These are phyloP conservation scores for Diaporthe longicolla DNA, from an alignment of 2,329 filamentous ascomycete species.

Conservation along the genomic window DNA sequence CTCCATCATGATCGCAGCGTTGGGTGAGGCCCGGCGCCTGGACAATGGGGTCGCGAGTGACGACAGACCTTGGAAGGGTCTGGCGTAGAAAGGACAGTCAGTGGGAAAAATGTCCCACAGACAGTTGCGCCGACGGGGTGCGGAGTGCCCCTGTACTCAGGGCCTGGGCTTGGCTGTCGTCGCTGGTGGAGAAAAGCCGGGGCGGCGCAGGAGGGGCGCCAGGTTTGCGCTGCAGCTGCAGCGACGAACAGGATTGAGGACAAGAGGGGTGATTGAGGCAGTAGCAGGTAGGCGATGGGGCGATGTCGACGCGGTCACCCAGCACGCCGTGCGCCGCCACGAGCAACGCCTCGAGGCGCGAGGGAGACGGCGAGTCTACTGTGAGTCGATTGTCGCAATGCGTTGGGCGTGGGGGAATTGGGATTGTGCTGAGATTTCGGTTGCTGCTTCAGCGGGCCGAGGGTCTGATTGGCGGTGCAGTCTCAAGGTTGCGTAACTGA, in stretches of 20 bases:
- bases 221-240: constrained; percentile 6
- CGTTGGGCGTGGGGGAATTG: constrained; percentile 13
- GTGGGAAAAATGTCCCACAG: not conserved
- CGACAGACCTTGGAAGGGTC: not conserved
- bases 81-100: not conserved
- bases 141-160: not conserved
- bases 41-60: not conserved
- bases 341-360: constrained; percentile 24
- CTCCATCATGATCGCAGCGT: constrained; percentile 63
- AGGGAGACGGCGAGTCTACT: not conserved
- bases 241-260: not conserved
- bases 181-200: constrained; percentile 23
- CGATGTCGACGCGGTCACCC: constrained; percentile 21
- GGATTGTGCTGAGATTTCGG: constrained; percentile 25
- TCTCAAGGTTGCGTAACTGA: constrained; percentile 34
- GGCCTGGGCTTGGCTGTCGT: constrained; percentile 28
- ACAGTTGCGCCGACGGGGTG: constrained; percentile 17
- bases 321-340: constrained; percentile 35
- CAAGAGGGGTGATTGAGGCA: not conserved
- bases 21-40: not conserved
- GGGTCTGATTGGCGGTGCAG: constrained; percentile 39
- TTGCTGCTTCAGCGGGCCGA: constrained; percentile 26
- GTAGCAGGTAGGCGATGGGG: not conserved
- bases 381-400: not conserved
- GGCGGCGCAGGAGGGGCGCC: constrained; percentile 3